Conservation (phyloP, 495 filamentous ascomycete genomes). For the Lasiosphaeris hirsuta region DNA sequence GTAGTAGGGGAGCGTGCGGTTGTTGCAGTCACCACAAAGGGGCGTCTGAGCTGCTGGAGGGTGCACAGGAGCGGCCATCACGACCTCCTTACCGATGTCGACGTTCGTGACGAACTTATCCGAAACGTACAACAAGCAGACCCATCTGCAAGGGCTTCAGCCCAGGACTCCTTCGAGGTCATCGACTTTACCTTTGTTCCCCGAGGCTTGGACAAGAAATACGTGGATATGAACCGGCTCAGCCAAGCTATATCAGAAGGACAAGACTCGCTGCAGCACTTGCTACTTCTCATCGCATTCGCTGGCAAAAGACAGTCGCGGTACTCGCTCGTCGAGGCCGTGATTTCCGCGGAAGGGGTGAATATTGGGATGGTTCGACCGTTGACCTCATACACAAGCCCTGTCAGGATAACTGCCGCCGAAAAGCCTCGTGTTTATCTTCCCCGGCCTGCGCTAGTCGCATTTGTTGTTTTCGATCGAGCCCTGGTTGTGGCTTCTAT, state of each 20-base stretch:
- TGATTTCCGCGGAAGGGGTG: constrained; percentile 33
- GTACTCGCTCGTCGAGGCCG: constrained; percentile 45
- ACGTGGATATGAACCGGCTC: constrained; percentile 40
- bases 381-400: constrained; percentile 58
- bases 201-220: constrained; percentile 38
- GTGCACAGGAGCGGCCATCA: constrained; percentile 75
- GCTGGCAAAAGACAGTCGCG: constrained; percentile 30
- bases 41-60: constrained; percentile 78
- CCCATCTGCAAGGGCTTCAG: constrained; percentile 16
- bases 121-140: constrained; percentile 34
- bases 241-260: constrained; percentile 37
- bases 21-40: constrained; percentile 69
- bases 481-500: constrained; percentile 75
- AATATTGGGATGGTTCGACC: constrained; percentile 55
- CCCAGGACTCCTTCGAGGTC: constrained; percentile 44
- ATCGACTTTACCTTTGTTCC: constrained; percentile 49
- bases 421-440: constrained; percentile 69
- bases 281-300: constrained; percentile 40
- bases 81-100: constrained; percentile 49
- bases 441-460: constrained; percentile 70
- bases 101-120: constrained; percentile 35
- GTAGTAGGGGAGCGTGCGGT: constrained; percentile 82
- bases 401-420: constrained; percentile 33
- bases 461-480: constrained; percentile 75
- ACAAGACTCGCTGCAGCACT: constrained; percentile 43